A percentile compares a stretch with the other conserved stretches of the same genome.
phyloP scores from a whole-genome alignment of 352 stramenopile genomes.

The Phytophthora tubulina region DNA sequence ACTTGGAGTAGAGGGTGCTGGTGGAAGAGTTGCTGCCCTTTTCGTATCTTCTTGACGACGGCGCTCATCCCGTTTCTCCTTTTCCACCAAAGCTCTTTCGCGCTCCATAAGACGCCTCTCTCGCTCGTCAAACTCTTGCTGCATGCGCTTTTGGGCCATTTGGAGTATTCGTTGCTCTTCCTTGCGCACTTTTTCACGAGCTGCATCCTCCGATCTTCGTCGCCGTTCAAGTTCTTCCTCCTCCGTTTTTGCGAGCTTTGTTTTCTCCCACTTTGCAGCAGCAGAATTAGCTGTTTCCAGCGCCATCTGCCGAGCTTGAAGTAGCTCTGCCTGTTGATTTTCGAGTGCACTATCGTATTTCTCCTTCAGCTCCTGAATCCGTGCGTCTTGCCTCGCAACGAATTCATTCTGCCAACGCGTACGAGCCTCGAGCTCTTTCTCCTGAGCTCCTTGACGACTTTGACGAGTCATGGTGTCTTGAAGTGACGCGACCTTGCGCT shows the following conservation, averaged over 20 bases:
- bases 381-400: slow-evolving; percentile 71
- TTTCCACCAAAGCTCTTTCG: slow-evolving; percentile 56
- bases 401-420: slow-evolving; percentile 80
- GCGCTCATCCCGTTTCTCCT: slow-evolving; percentile 49
- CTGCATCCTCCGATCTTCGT: slow-evolving; percentile 38
- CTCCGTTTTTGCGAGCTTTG: slow-evolving; percentile 49
- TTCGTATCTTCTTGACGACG: slow-evolving; percentile 30
- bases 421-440: slow-evolving; percentile 68
- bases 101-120: slow-evolving; percentile 61
- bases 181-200: slow-evolving; percentile 47
- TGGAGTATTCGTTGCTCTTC: slow-evolving; percentile 56
- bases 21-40: slow-evolving; percentile 14
- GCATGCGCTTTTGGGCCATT: slow-evolving; percentile 45
- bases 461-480: slow-evolving; percentile 61
- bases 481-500: slow-evolving; percentile 56
- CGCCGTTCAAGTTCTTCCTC: slow-evolving; percentile 50
- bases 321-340: slow-evolving; percentile 63
- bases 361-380: slow-evolving; percentile 69
- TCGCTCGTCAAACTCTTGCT: slow-evolving; percentile 64
- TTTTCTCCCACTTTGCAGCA: slow-evolving; percentile 61
- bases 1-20: slow-evolving; percentile 39
- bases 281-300: slow-evolving; percentile 59
- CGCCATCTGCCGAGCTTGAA: slow-evolving; percentile 57
- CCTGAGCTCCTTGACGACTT: slow-evolving; percentile 57
- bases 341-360: slow-evolving; percentile 79